These are phyloP conservation scores for Ceratobasidium sp. DNA, from an alignment of 1,284 basidiomycete genomes.

Conservation along the genomic window DNA sequence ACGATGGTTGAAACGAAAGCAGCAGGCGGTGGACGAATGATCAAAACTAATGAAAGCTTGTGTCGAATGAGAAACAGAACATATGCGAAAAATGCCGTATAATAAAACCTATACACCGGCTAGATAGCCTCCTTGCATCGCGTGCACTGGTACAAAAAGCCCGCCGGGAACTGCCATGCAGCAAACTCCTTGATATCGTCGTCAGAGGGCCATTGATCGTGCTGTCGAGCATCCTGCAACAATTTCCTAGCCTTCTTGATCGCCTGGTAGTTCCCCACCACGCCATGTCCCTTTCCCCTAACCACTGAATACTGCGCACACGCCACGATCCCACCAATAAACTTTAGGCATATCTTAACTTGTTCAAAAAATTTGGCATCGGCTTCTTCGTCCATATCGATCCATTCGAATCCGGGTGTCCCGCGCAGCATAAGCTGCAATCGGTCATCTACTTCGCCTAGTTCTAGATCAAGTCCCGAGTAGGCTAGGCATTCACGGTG, in stretches of 20 bases:
- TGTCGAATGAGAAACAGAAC: background rate
- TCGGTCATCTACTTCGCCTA: background rate
- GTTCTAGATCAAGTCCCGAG: background rate
- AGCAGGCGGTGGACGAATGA: background rate
- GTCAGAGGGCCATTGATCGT: constrained; percentile 27
- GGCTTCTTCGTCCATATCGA: background rate
- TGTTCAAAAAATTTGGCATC: constrained; percentile 26
- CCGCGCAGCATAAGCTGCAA: constrained; percentile 25
- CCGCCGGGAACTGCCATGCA: constrained; percentile 6
- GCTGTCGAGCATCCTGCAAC: constrained; percentile 13
- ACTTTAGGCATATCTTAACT: background rate
- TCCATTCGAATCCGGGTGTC: constrained; percentile 27
- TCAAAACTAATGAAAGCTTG: no score
- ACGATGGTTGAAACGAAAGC: constrained; percentile 22
- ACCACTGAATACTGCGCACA: constrained; percentile 21
- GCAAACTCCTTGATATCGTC: constrained; percentile 37
- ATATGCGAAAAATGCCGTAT: background rate
- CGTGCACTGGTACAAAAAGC: background rate
- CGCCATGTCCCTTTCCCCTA: constrained; percentile 24
- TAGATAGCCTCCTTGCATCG: constrained; percentile 9
- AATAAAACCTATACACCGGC: background rate
- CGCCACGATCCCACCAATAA: constrained; percentile 20
- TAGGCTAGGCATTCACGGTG: constrained; percentile 19
- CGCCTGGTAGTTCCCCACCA: constrained; percentile 17
- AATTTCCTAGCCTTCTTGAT: constrained; percentile 18